Evolutionary conservation across 1,139 yeast genomes (phyloP), one percentile per base, ranked within the genome.

Genomic region (Saccharomycopsis crataegensis): DNA sequence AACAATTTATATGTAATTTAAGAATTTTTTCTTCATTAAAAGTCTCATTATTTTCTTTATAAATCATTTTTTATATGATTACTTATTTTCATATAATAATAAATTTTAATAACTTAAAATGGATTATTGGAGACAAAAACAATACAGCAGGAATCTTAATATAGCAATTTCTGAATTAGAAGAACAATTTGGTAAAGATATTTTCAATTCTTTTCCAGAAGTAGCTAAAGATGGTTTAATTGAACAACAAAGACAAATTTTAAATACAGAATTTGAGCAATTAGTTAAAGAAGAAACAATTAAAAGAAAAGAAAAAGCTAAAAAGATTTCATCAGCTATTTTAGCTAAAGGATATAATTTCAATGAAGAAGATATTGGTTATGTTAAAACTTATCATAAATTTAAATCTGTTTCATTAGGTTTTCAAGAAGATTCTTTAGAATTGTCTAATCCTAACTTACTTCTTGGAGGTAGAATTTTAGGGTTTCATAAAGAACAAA

Each of bases 351-450:
- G 12, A 12, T 38, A 41, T 31, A 41, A 49, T 32, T 7, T 42
- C n/a, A 49, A 31, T 42, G 32, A 49, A 31, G 47, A 49, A 6
- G 34, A 28, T 31, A 43, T 43, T 6, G 46, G 47, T 16, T 49
- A 49, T 43, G 17, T 41, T 8, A 32, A 28, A 9, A 31, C 51
- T 11, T 49, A 42, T 42, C 34, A 42, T 11, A 41, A n/a, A 43
- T 49, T 42, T 32, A 43, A 33, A 40, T 22, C 46, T 22, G 32
- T 43, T 31, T 12, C 22, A 17, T 42, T 43, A 42, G 51, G 51
- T 16, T 49, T 49, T 31, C 40, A 49, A 31, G 47, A 49, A 43
- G 51, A 49, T 34, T 42, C 51, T 42, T 43, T 43, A 49, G 4
- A 32, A 42, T 36, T 49, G 32, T 8, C 32, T 8, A n/a, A 49